Evolutionary conservation across 805 yeast species (phyloP), one percentile per base, ranked within the genome.

Genomic region (Wickerhamomyces canadensis): DNA sequence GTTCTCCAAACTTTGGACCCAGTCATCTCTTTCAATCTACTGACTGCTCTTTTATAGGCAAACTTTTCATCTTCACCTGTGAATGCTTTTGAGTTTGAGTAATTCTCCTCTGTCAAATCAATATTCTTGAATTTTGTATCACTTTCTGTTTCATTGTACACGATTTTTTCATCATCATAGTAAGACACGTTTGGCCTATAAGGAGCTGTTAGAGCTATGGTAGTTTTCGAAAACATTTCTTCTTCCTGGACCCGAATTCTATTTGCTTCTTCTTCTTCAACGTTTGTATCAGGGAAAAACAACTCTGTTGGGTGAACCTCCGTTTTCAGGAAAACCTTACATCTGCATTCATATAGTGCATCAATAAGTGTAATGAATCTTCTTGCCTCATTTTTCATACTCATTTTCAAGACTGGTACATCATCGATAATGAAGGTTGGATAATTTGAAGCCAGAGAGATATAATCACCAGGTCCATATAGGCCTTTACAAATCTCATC

Each of bases 41-140:
- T 76, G 1, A 80, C 78, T 0, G 89, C 88, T 45, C 89, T 60
- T 43, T 75, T 76, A 49, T 72, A 81, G 4, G 89, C 87, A 58
- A 81, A 81, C 59, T 70, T 70, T 52, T 82, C 89, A 57, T 81
- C 89, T 48, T 82, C 86, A 18, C 89, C 89, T 0, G 87, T 81
- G 48, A 81, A 82, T 9, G 78, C 76, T 10, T 65, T 62, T 15
- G 69, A 54, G 35, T 77, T 67, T 12, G 70, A 64, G 46, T 67
- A 76, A 47, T 76, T 64, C 10, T 59, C 58, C 19, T 47, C 41
- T 27, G 55, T 37, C 7, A 50, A 34, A 24, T 47, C 48, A 31
- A 48, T 34, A 15, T 27, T 38, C 15, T 46, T 48, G 8, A 34
- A 16, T 19, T 24, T 19, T 6, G 43, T 36, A 2, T 34, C 38